Base-by-base conservation (phyloP, 1,139 yeast species). In the Nakaseomyces nivariensis region DNA sequence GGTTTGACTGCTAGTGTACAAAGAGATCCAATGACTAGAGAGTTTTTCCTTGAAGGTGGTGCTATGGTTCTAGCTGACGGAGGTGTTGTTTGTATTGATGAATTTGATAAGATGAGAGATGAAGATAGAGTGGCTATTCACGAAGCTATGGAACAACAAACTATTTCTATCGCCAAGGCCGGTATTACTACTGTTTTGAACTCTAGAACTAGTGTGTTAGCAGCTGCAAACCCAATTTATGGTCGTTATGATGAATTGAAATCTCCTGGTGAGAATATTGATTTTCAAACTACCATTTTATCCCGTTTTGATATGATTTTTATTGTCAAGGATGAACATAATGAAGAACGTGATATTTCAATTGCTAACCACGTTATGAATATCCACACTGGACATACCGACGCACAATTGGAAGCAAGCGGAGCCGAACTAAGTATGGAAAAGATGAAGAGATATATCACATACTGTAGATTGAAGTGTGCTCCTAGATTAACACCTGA, bases 141-240 rank as follows among this genome's bases (percentile, higher is more conserved):
- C 68, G 99, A 92, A 74, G 98, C 98, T 7, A 92, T 92, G 99
- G 99, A 92, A 72, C 99, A 92, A 70, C 99, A 92, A 70, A 92
- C 98, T 0, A 92, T 92, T 57, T 90, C 97, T n/a, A 89, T 92
- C 66, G 98, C 98, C 45, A 92, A 92, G 67, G 99, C 99, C 8
- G 99, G 99, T 67, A 92, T 92, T 59, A 92, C 97, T 4, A 94
- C 99, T 0, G 89, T 92, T 51, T 76, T 92, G 57, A 92, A 92
- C 67, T 90, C 98, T 1, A 78, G 99, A 71, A 92, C 98, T 0
- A 83, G 96, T 40, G 98, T 94, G 1, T 73, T 94, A 48, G 98
- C 98, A 0, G 98, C 98, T 27, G 98, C 98, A 5, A 94, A 94
- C 68, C 99, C 99, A 6, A 82, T 89, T 33, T 92, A 85, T 67